Percentiles rank a stretch among this genome's conserved stretches.
phyloP scores from a whole-genome alignment of 495 filamentous ascomycete genomes.

The Neurospora hispaniola region DNA sequence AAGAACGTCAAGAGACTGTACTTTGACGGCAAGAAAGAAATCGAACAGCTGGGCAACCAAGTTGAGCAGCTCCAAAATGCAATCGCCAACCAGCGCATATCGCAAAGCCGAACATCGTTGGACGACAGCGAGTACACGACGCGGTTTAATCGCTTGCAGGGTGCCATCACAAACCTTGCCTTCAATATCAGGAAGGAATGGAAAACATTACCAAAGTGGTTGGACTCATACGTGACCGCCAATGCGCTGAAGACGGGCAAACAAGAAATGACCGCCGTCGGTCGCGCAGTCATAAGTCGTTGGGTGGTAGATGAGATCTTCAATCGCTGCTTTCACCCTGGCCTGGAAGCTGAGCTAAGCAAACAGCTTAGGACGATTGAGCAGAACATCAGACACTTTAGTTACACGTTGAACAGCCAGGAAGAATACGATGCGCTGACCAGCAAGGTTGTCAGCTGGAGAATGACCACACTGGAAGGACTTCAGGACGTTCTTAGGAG shows the following conservation, averaged over 20 bases:
- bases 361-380: constrained; percentile 76
- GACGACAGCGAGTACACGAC: constrained; percentile 92
- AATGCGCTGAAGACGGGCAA: constrained; percentile 74
- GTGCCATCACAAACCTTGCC: constrained; percentile 86
- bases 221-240: constrained; percentile 64
- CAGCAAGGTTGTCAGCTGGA: constrained; percentile 84
- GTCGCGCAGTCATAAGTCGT: constrained; percentile 77
- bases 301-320: constrained; percentile 92
- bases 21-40: constrained; percentile 87
- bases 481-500: constrained; percentile 60
- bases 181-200: constrained; percentile 94
- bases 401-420: constrained; percentile 56
- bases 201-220: constrained; percentile 69
- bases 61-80: constrained; percentile 94
- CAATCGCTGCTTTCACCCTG: constrained; percentile 83
- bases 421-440: constrained; percentile 87
- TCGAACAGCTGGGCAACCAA: constrained; percentile 76
- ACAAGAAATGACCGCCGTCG: constrained; percentile 94
- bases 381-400: constrained; percentile 70
- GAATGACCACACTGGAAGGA: constrained; percentile 88
- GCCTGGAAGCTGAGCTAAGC: constrained; percentile 64
- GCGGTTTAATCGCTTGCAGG: constrained; percentile 85
- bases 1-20: constrained; percentile 96
- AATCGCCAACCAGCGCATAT: constrained; percentile 87
- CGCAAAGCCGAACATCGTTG: constrained; percentile 85